Base-by-base conservation (phyloP, 306 rosid species). In the Sechiopsis laciniata region DNA sequence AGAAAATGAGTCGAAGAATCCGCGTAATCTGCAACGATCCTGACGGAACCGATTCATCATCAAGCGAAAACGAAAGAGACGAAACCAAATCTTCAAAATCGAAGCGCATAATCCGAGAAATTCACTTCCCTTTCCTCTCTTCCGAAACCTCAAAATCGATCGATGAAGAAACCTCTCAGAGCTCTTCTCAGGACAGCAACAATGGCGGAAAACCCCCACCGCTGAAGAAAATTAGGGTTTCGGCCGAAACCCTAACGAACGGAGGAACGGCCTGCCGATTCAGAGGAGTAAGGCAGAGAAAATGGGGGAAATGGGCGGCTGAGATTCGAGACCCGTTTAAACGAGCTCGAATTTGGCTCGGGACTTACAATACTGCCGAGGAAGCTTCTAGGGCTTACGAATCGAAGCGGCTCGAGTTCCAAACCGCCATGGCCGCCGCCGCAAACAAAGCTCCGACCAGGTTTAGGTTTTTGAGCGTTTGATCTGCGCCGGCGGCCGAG, bases 291-390 rank as follows among this genome's bases (percentile, higher is more conserved):
- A 62, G 99, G 22, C 88, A 80, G 74, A 82, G 99, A 61, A 88
- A 91, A 60, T 94, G 96, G 88, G 99, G 99, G 0, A 91, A 85
- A 79, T 94, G 96, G 96, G 97, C 96, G 0, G 97, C 99, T 3
- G 99, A 94, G 71, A 94, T 94, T 73, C 96, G 99, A 0, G 89
- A 91, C 67, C 99, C 99, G 0, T 83, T 89, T 26, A 74, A 74
- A 9, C 63, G 84, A 29, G 53, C 26, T 6, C 84, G 97, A 0
- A 3, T 89, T 20, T 94, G 99, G 99, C 64, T 94, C 11, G 99
- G 99, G 1, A 91, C 99, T 12, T 94, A 65, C 73, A 74, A 71
- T 40, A 94, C 99, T 0, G 87, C 92, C 0, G 99, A 91, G 60
- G 95, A 86, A 2, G 97, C 99, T 20, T 83, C 91, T 0, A 26